Evolutionary conservation across 805 yeast species (phyloP).

Genomic region (Alloascoidea hylecoeti): DNA sequence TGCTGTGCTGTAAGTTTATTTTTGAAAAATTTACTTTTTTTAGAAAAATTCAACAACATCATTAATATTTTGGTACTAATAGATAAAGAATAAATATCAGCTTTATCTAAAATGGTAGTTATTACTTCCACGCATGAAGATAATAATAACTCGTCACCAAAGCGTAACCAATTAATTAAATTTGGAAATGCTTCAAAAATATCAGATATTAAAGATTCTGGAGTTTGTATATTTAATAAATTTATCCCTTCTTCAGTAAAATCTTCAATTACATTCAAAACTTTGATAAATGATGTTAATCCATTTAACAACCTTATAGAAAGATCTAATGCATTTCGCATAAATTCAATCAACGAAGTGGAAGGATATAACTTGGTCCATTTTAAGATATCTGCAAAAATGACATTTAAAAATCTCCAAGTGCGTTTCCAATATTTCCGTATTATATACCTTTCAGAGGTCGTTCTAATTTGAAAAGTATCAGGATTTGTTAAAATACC

Average conservation of each 20-base stretch:
- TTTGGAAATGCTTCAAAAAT: not conserved
- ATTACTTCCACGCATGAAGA: not conserved
- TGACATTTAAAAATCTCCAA: not conserved
- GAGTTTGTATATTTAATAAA: not conserved
- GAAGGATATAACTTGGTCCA: slow-evolving; percentile 1
- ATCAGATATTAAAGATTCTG: not conserved
- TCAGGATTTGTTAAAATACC: slow-evolving; percentile 21
- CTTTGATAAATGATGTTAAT: too few relatives aligned
- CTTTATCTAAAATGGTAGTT: not conserved
- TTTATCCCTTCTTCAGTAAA: too few relatives aligned
- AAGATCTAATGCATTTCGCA: not conserved
- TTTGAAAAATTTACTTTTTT: not conserved
- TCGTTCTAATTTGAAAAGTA: too few relatives aligned
- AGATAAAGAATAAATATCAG: not conserved
- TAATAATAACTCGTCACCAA: not conserved
- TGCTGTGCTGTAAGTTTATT: not conserved
- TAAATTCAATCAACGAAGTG: not conserved
- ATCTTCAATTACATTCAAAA: not conserved
- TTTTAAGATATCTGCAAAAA: not conserved
- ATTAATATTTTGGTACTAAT: not conserved
- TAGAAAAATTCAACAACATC: not conserved
- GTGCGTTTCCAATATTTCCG: not conserved
- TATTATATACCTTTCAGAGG: too few relatives aligned
- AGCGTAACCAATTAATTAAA: not conserved
- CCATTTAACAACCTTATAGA: too few relatives aligned